phyloP scores from a whole-genome alignment of 768 basidiomycete species.

The Pholiota molesta region DNA sequence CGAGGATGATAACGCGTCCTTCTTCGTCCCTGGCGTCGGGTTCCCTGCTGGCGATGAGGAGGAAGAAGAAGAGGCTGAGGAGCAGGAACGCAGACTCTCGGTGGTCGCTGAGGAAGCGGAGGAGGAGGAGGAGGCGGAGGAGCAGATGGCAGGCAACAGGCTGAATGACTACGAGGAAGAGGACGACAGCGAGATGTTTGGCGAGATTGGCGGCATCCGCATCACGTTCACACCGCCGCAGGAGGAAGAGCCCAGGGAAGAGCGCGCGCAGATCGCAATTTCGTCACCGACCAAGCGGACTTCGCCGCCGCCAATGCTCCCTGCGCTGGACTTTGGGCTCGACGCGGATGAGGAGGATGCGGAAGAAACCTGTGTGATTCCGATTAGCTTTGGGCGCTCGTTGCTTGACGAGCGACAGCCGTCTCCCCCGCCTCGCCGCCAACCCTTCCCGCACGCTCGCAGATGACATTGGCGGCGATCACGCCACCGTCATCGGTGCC shows the following conservation, averaged over 20 bases:
- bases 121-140: slow-evolving; percentile 32
- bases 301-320: slow-evolving; percentile 35
- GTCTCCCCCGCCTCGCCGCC: slow-evolving; percentile 16
- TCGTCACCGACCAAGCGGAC: slow-evolving; percentile 29
- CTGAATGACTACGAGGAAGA: slow-evolving; percentile 29
- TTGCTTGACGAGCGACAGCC: slow-evolving; percentile 19
- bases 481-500: slow-evolving; percentile 13
- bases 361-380: slow-evolving; percentile 22
- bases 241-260: slow-evolving; percentile 35
- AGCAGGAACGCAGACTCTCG: slow-evolving; percentile 16
- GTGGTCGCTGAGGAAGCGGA: slow-evolving; percentile 35
- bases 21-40: slow-evolving; percentile 47
- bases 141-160: slow-evolving; percentile 34
- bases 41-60: slow-evolving; percentile 53
- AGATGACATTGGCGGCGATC: background rate
- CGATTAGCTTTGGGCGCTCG: slow-evolving; percentile 40
- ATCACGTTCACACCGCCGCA: slow-evolving; percentile 74
- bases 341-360: slow-evolving; percentile 32
- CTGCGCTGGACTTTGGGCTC: slow-evolving; percentile 36
- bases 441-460: background rate
- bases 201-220: slow-evolving; percentile 71
- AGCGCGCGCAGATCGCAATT: slow-evolving; percentile 29
- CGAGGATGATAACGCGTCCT: slow-evolving; percentile 56
- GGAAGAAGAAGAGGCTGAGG: slow-evolving; percentile 44
- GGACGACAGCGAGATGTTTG: slow-evolving; percentile 55